Evolutionary conservation across 2,329 filamentous ascomycete species (phyloP).

Genomic region (Paramyrothecium sp.): DNA sequence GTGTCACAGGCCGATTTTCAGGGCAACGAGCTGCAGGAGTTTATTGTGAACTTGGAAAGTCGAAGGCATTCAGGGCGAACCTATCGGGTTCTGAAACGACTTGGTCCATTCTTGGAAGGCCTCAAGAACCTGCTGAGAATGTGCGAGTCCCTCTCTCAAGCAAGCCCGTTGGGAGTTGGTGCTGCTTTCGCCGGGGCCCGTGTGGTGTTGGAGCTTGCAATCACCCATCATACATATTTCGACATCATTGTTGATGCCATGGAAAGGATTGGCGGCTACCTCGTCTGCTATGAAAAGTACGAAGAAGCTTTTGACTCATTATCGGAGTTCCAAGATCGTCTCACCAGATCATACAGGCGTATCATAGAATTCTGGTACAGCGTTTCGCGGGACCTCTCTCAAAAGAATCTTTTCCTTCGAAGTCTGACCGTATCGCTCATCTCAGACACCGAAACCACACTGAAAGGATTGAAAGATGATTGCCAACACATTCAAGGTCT

Average conservation of each 20-base stretch:
- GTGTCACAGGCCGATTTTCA: background rate
- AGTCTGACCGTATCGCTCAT: background rate
- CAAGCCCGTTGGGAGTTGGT: background rate
- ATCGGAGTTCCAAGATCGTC: background rate
- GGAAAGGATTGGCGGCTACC: background rate
- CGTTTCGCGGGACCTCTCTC: background rate
- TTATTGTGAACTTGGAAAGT: background rate
- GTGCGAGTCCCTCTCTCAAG: background rate
- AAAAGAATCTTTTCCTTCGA: background rate
- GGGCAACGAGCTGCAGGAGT: background rate
- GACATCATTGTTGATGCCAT: background rate
- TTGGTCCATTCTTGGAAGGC: background rate
- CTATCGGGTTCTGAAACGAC: background rate
- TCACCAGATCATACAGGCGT: background rate
- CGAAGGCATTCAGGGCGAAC: background rate
- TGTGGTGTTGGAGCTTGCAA: background rate
- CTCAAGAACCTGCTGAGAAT: background rate
- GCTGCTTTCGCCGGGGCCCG: background rate
- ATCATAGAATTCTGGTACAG: background rate
- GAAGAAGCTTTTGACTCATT: background rate
- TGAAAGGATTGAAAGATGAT: background rate
- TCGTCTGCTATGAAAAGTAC: background rate
- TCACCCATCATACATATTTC: background rate
- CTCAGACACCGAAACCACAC: background rate
- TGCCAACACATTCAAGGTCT: background rate